A percentile compares a stretch with the other conserved stretches of the same genome.
phyloP scores from a whole-genome alignment of 768 basidiomycete species.

The Collybiopsis confluens region DNA sequence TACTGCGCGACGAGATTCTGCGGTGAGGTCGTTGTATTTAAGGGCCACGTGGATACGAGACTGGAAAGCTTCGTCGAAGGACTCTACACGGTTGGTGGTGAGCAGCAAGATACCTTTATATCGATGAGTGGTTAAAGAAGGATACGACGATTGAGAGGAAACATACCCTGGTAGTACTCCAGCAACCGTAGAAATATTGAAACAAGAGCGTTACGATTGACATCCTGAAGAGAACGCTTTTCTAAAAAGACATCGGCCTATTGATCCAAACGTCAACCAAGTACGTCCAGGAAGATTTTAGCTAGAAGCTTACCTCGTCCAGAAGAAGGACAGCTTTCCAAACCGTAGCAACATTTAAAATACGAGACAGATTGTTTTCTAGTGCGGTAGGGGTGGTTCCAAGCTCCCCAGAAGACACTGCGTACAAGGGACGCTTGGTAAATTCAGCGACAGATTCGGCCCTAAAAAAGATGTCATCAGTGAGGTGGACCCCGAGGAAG shows the following conservation, averaged over 20 bases:
- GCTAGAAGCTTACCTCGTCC: not conserved
- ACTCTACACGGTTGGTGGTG: conserved; percentile 32
- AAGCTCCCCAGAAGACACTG: not conserved
- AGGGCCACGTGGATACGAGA: conserved; percentile 29
- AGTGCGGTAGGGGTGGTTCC: conserved; percentile 12
- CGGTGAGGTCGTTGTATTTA: not conserved
- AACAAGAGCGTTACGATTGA: conserved; percentile 28
- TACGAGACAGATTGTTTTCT: not conserved
- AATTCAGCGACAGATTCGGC: conserved; percentile 29
- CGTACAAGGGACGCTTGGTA: conserved; percentile 25
- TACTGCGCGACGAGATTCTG: not conserved
- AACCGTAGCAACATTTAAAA: conserved; percentile 1
- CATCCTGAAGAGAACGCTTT: conserved; percentile 16
- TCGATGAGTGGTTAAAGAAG: too few relatives aligned
- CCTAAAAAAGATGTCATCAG: conserved; percentile 7
- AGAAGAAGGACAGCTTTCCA: not conserved
- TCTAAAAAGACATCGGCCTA: conserved; percentile 27
- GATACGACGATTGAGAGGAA: too few relatives aligned
- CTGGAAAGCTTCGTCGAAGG: conserved; percentile 36
- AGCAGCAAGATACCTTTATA: conserved; percentile 30
- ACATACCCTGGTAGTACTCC: conserved; percentile 32
- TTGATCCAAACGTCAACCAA: too few relatives aligned
- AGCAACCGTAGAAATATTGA: conserved; percentile 32
- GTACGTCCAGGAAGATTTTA: too few relatives aligned
- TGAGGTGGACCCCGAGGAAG: not conserved